phyloP scores from a whole-genome alignment of 345 rosid genomes.

The Hypericum androsaemum region DNA sequence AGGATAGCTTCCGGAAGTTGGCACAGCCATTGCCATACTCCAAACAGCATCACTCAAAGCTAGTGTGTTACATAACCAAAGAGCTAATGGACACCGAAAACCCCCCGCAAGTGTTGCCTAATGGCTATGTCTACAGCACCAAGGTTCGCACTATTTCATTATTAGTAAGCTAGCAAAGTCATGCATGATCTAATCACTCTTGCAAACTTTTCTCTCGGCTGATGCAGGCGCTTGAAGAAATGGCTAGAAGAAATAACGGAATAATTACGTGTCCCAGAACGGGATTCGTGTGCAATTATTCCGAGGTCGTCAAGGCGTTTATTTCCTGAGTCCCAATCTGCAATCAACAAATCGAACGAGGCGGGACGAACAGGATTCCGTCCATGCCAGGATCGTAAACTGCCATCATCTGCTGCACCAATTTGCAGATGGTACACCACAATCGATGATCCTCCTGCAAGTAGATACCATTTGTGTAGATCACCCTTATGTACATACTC shows the following conservation, averaged over 20 bases:
- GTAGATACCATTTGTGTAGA: too few species aligned
- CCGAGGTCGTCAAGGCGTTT: slow-evolving; percentile 77
- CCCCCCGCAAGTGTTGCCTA: slow-evolving; percentile 95
- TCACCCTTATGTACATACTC: too few species aligned
- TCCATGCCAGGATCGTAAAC: too few species aligned
- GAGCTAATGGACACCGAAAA: slow-evolving; percentile 98
- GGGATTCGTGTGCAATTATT: slow-evolving; percentile 46
- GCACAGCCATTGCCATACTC: slow-evolving; percentile 81
- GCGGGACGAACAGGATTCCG: background rate
- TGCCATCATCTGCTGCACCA: too few species aligned
- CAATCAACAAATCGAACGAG: background rate
- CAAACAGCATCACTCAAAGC: slow-evolving; percentile 95
- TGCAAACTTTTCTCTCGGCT: background rate
- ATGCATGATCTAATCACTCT: background rate
- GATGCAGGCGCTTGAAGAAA: slow-evolving; percentile 82
- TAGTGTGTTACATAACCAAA: slow-evolving; percentile 88
- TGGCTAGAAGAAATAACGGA: slow-evolving; percentile 72
- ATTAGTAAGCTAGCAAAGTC: background rate
- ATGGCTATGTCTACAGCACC: slow-evolving; percentile 86
- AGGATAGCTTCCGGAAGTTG: slow-evolving; percentile 78
- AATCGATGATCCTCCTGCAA: too few species aligned
- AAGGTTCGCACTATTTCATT: slow-evolving; percentile 43
- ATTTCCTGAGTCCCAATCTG: slow-evolving; percentile 43
- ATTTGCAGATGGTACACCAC: too few species aligned
- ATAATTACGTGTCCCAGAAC: slow-evolving; percentile 81